phyloP scores from a whole-genome alignment of 129 eudicot species.

The Mikania micrantha region DNA sequence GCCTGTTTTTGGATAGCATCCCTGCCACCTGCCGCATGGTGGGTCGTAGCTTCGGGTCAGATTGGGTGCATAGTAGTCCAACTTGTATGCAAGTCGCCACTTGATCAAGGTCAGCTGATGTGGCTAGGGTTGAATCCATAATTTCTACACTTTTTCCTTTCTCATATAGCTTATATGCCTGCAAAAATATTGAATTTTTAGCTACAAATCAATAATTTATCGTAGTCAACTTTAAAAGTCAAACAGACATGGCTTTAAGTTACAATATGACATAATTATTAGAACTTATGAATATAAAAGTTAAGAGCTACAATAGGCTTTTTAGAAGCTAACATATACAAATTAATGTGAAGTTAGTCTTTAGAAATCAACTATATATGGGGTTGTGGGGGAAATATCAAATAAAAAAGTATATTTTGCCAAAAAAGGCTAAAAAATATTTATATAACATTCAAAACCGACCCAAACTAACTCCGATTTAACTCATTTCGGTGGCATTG shows the following conservation, averaged over 20 bases:
- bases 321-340: not conserved
- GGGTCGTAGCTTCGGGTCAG: slow-evolving; percentile 69
- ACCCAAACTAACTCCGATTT: no score
- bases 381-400: no score
- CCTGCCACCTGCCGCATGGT: slow-evolving; percentile 65
- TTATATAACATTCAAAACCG: no score
- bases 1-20: slow-evolving; percentile 55
- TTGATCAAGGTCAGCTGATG: slow-evolving; percentile 51
- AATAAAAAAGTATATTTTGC: no score
- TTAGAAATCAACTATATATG: not conserved
- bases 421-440: no score
- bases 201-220: not conserved
- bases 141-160: slow-evolving; percentile 48
- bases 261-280: not conserved
- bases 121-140: slow-evolving; percentile 55
- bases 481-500: no score
- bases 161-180: slow-evolving; percentile 71
- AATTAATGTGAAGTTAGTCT: not conserved
- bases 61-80: slow-evolving; percentile 69
- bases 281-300: not conserved
- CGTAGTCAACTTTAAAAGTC: slow-evolving; percentile 1
- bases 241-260: not conserved
- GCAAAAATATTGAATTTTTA: slow-evolving; percentile 3
- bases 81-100: slow-evolving; percentile 55
- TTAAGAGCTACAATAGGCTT: not conserved